phyloP scores from a whole-genome alignment of 2,329 filamentous ascomycete species.

The Neurospora crassa region DNA sequence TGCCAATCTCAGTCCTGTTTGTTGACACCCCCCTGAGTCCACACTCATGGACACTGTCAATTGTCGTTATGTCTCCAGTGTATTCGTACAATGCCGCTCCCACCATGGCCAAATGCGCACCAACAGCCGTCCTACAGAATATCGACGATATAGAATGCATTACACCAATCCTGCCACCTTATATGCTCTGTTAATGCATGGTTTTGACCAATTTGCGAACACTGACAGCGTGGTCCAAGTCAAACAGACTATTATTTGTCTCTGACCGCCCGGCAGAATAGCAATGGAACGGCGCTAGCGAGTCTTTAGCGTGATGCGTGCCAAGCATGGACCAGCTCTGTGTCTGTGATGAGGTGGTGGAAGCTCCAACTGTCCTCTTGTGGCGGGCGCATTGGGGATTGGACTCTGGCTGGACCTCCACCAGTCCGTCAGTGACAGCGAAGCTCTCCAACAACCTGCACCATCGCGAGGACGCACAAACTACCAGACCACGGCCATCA shows the following conservation, averaged over 20 bases:
- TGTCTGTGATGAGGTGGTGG: constrained; percentile 11
- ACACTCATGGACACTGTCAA: neutral
- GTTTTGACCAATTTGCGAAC: neutral
- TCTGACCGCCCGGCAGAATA: constrained; percentile 14
- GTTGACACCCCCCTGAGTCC: neutral
- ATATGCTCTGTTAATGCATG: neutral
- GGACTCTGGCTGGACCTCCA: neutral
- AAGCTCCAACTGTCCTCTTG: constrained; percentile 23
- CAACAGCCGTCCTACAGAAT: too few relatives aligned
- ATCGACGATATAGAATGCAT: neutral
- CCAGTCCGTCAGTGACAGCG: neutral
- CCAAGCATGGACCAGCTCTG: constrained; percentile 13
- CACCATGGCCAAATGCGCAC: neutral
- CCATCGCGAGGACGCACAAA: constrained; percentile 18
- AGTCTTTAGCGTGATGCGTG: constrained; percentile 9
- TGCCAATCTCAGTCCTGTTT: neutral
- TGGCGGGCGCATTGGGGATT: neutral
- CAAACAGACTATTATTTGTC: neutral
- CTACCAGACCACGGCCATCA: constrained; percentile 16
- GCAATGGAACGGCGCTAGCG: constrained; percentile 3
- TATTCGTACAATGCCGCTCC: neutral
- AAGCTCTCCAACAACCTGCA: constrained; percentile 11
- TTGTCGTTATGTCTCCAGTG: neutral
- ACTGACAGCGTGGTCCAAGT: neutral
- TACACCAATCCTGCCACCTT: neutral